Base-by-base conservation (phyloP, 805 yeast species). In the Cyberlindnera xylosilytica region DNA sequence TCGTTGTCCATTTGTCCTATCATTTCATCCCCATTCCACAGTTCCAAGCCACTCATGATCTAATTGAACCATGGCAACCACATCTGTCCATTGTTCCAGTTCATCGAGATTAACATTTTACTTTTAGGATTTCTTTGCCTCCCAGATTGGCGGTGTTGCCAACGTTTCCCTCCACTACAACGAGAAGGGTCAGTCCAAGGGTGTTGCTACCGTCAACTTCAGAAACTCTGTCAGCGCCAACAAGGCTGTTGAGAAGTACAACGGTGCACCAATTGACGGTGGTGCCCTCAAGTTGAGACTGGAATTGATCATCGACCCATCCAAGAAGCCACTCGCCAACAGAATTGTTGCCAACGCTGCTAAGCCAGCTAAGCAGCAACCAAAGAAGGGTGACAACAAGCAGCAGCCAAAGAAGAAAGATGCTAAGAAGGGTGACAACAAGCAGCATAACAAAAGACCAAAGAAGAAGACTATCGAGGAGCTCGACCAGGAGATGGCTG, bases 401-500 rank as follows among this genome's bases (percentile, higher is more conserved):
- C 10, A 26, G 29, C 15, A 26, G 29, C 29, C 29, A 26, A 26
- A 26, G 29, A 22, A 22, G 24, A 7, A 22, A 22, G 24, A 22
- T 22, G 47, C 43, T 32, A 40, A 45, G 28, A 45, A 39, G 36
- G 39, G 28, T 23, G 46, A 41, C 37, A 53, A 41, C 37, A 53
- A 54, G 43, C 55, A 52, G 46, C 68, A 57, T 53, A 53, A 57
- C 54, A 68, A 61, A 52, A 66, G 62, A 53, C 72, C 74, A 46
- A 73, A 72, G 47, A 74, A 76, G 69, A 89, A 89, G 77, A 81
- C 96, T 40, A 74, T 86, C 51, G 98, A 87, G 65, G 91, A 93
- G 69, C 79, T 91, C 62, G 99, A 93, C 69, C 96, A 90, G 63
- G 98, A 91, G 72, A 91, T 93, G 99, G 85, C 89, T 50, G 98